phyloP scores from a whole-genome alignment of 495 filamentous ascomycete genomes.

The Aspergillus sclerotioniger region DNA sequence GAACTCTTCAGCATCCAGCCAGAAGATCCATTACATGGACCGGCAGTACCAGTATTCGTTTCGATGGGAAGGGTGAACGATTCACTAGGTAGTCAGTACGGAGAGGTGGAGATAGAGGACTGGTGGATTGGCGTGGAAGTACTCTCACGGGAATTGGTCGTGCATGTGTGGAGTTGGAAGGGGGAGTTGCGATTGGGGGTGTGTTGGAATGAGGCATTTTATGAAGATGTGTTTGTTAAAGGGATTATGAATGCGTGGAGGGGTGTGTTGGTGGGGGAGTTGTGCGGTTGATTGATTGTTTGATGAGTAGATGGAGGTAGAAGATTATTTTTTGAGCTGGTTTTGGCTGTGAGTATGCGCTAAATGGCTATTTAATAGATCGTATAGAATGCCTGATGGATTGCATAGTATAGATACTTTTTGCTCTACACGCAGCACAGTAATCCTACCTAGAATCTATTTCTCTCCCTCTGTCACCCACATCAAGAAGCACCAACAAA shows the following conservation, averaged over 20 bases:
- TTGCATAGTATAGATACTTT: too few relatives aligned
- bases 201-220: constrained; percentile 28
- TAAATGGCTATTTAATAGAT: too few relatives aligned
- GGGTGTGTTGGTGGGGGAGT: neutral
- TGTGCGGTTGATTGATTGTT: neutral
- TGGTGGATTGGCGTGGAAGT: constrained; percentile 27
- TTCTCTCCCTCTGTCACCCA: too few relatives aligned
- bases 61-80: constrained; percentile 23
- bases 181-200: constrained; percentile 17
- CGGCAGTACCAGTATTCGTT: constrained; percentile 23
- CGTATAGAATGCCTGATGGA: too few relatives aligned
- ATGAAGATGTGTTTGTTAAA: constrained; percentile 19
- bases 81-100: constrained; percentile 13
- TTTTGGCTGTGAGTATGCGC: too few relatives aligned
- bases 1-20: constrained; percentile 10
- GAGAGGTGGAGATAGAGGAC: constrained; percentile 19
- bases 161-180: constrained; percentile 23
- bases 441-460: too few relatives aligned
- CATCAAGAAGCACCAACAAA: too few relatives aligned
- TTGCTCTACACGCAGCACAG: too few relatives aligned
- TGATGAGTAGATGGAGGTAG: neutral
- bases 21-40: constrained; percentile 5
- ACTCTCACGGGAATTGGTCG: too few relatives aligned
- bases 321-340: too few relatives aligned
- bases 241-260: constrained; percentile 15